Evolutionary conservation across 2,329 filamentous ascomycete species (phyloP).

Genomic region (Fusarium sp.): DNA sequence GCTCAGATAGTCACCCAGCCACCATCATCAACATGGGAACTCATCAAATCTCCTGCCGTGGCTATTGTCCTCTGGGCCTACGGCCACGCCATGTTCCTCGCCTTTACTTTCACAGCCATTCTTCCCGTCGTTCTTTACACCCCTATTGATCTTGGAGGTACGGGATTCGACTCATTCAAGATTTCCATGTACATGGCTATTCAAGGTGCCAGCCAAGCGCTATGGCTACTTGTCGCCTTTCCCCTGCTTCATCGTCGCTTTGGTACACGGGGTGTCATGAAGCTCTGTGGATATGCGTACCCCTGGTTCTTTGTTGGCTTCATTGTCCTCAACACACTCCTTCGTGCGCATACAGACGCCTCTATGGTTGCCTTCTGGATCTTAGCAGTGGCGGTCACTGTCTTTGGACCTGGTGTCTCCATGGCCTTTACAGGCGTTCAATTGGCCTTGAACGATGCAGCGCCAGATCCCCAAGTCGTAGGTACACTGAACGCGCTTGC

Average conservation of each 20-base stretch:
- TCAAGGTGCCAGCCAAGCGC: slow-evolving; percentile 73
- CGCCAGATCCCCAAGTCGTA: slow-evolving; percentile 72
- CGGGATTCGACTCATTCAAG: slow-evolving; percentile 69
- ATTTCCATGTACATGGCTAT: slow-evolving; percentile 76
- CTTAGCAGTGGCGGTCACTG: slow-evolving; percentile 54
- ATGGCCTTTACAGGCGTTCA: slow-evolving; percentile 80
- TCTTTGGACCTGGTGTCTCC: slow-evolving; percentile 70
- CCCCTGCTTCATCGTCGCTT: slow-evolving; percentile 73
- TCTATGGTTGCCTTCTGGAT: slow-evolving; percentile 68
- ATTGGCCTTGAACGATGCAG: slow-evolving; percentile 79
- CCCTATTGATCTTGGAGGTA: slow-evolving; percentile 70
- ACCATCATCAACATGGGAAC: slow-evolving; percentile 48
- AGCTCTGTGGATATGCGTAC: slow-evolving; percentile 65
- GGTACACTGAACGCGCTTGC: slow-evolving; percentile 76
- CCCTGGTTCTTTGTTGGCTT: slow-evolving; percentile 72
- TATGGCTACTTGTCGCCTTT: slow-evolving; percentile 79
- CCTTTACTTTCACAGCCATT: slow-evolving; percentile 78
- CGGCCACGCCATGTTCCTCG: slow-evolving; percentile 74
- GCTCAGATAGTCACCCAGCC: slow-evolving; percentile 8
- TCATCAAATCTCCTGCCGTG: slow-evolving; percentile 74
- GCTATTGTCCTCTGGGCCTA: slow-evolving; percentile 74
- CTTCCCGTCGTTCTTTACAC: slow-evolving; percentile 78
- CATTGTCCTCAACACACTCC: slow-evolving; percentile 66
- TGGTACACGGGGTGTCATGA: slow-evolving; percentile 75
- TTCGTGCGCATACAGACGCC: slow-evolving; percentile 53